Percentiles rank a stretch among this genome's conserved stretches.
Conservation (phyloP, 331 rosid genomes). For the Malus hybrid region DNA sequence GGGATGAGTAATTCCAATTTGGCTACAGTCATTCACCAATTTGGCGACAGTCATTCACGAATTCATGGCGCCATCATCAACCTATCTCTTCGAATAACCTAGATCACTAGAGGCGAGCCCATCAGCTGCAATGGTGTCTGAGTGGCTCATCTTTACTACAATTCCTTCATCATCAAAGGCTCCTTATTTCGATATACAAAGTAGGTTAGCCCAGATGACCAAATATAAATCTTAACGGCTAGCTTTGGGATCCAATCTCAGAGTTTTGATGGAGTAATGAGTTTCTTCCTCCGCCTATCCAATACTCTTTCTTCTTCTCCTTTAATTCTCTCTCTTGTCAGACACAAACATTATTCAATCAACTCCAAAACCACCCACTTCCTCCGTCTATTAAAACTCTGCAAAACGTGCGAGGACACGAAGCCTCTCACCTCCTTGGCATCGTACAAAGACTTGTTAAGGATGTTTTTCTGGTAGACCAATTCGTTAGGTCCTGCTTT, state of each 20-base stretch:
- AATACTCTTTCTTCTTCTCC: neutral
- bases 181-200: no score
- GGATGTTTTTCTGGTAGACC: neutral
- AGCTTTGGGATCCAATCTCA: neutral
- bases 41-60: conserved; percentile 38
- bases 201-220: neutral
- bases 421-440: conserved; percentile 17
- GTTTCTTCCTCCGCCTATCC: neutral
- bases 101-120: conserved; percentile 89
- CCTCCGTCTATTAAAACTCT: conserved; percentile 15
- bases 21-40: conserved; percentile 90
- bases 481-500: conserved; percentile 17
- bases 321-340: neutral
- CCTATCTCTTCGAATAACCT: conserved; percentile 77
- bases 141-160: conserved; percentile 27
- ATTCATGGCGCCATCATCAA: conserved; percentile 86
- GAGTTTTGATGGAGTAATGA: neutral
- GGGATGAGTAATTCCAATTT: conserved; percentile 89
- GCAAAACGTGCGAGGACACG: neutral
- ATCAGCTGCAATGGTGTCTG: conserved; percentile 59
- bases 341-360: neutral
- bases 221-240: neutral
- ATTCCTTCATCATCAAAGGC: no score
- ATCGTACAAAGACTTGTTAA: conserved; percentile 10
- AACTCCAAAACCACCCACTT: conserved; percentile 1